Conservation (phyloP, 495 filamentous ascomycete genomes). For the Rostrohypoxylon terebratum region DNA sequence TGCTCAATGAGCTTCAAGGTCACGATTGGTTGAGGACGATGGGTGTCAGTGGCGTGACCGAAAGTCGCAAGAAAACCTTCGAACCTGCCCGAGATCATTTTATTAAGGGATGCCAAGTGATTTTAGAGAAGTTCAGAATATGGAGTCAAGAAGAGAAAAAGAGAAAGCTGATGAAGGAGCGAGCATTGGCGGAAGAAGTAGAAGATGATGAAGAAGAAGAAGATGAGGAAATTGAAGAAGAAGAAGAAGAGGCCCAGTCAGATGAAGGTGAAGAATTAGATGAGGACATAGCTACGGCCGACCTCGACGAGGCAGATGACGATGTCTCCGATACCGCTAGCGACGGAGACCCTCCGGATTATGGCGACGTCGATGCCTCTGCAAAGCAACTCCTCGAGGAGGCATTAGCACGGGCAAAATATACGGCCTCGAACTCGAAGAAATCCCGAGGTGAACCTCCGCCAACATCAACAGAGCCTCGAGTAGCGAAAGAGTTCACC, state of each 20-base stretch:
- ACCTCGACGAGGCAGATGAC: slow-evolving; percentile 46
- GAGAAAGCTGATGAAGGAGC: slow-evolving; percentile 75
- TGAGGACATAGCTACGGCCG: slow-evolving; percentile 43
- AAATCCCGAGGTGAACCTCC: slow-evolving; percentile 55
- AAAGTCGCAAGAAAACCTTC: slow-evolving; percentile 82
- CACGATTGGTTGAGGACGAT: slow-evolving; percentile 93
- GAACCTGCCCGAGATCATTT: slow-evolving; percentile 88
- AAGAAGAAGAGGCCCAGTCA: slow-evolving; percentile 42
- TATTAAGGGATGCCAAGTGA: slow-evolving; percentile 78
- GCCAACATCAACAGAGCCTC: slow-evolving; percentile 32
- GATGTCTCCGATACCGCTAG: slow-evolving; percentile 51
- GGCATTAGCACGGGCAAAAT: slow-evolving; percentile 60
- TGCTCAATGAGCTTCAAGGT: slow-evolving; percentile 88
- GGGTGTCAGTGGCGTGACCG: slow-evolving; percentile 89
- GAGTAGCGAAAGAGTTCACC: slow-evolving; percentile 72
- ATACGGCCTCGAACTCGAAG: slow-evolving; percentile 41
- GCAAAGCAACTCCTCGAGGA: slow-evolving; percentile 81
- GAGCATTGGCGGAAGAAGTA: slow-evolving; percentile 60
- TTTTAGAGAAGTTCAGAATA: slow-evolving; percentile 85
- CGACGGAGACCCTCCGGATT: slow-evolving; percentile 66
- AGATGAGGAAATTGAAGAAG: slow-evolving; percentile 26
- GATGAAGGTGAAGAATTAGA: slow-evolving; percentile 44
- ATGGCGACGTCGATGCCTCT: slow-evolving; percentile 78
- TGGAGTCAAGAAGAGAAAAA: slow-evolving; percentile 95
- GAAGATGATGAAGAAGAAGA: slow-evolving; percentile 53